Evolutionary conservation across 257 asterid species (phyloP), one percentile per base, ranked within the genome.

Genomic region (Plectranthus barbatus): DNA sequence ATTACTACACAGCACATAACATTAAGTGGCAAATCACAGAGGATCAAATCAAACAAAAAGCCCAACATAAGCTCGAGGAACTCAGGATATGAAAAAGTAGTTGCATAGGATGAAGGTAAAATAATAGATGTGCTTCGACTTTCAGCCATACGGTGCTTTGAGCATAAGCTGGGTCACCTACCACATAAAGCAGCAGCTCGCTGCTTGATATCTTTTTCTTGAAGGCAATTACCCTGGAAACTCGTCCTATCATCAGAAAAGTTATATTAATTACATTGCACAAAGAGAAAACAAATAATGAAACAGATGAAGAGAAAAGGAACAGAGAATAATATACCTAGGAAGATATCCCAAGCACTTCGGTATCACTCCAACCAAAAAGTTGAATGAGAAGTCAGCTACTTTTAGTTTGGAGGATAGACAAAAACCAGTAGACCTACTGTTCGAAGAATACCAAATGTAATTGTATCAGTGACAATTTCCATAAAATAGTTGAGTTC

Each of bases 191-290:
- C 63, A 36, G 78, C 56, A 41, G 96, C 9, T 1, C 95, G 94
- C 67, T 86, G 98, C 70, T 76, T 86, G 33, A 74, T 71, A 59
- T 78, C 83, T 72, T 78, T 73, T 23, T 74, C 80, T 49, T 79
- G 81, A 61, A 91, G 88, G 76, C 98, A 91, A 66, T 88, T 91
- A 0, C 95, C 98, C 67, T 74, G 90, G 62, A 91, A 91, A 69
- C 92, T 84, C 36, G 84, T 60, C 56, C 98, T 91, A 58, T 12
- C 64, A 46, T 21, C 45, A 45, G 31, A 70, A 67, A 34, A 9
- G 2, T 7, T 46, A 67, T 12, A 50, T 31, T 42, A 62, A 69
- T 5, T 2, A 45, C 33, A 56, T 33, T 47, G 23, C 23, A 41
- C 42, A 17, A 44, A 55, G 36, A 26, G 56, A 20, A 47, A 44